Evolutionary conservation across 371 early-diverging fungal species (phyloP).

Genomic region (Mortierella sp.): DNA sequence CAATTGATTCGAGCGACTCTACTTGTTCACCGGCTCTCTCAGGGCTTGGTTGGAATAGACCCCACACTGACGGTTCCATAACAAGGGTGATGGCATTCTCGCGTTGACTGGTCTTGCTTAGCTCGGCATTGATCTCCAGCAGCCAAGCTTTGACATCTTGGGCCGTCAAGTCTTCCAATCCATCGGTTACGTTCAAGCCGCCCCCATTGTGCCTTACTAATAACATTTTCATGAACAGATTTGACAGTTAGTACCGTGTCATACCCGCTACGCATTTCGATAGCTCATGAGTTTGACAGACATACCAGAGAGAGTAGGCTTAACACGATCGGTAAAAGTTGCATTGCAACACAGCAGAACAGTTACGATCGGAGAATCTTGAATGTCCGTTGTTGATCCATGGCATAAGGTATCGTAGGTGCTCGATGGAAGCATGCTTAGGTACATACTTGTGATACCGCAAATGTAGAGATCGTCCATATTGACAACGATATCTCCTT

Average conservation of each 20-base stretch:
- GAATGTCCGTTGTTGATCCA: neutral
- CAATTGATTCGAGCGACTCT: too few species aligned
- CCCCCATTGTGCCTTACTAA: too few species aligned
- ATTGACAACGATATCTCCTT: neutral
- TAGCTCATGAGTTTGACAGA: too few species aligned
- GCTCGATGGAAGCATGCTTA: neutral
- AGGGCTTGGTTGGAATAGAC: neutral
- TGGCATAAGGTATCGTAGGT: neutral
- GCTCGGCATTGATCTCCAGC: too few species aligned
- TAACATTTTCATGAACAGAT: neutral
- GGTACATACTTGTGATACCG: conserved; percentile 9
- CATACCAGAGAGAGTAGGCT: conserved; percentile 1
- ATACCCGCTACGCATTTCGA: too few species aligned
- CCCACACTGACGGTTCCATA: too few species aligned
- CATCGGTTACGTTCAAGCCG: too few species aligned
- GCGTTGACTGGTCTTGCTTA: too few species aligned
- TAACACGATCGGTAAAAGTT: neutral
- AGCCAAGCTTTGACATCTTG: too few species aligned
- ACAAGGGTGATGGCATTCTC: too few species aligned
- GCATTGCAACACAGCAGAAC: conserved; percentile 14
- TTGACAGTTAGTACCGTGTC: neutral
- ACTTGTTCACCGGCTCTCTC: neutral
- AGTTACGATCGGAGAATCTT: conserved; percentile 4
- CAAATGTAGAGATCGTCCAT: conserved; percentile 3
- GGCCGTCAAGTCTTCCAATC: too few species aligned